Percentiles rank a stretch among this genome's conserved stretches.
phyloP scores from a whole-genome alignment of 805 yeast species.

The Candida berthetii region DNA sequence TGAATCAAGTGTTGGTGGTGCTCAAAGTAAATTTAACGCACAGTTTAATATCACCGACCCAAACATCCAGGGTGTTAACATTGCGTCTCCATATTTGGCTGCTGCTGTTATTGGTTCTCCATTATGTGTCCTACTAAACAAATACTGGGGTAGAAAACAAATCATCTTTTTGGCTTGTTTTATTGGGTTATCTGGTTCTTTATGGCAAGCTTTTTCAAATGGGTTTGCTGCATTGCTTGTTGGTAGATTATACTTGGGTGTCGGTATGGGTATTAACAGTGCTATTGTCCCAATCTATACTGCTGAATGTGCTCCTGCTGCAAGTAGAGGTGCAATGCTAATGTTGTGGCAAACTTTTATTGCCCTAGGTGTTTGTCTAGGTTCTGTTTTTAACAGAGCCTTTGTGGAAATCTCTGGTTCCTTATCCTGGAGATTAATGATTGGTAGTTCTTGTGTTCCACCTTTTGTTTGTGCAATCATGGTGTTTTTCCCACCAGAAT shows the following conservation, averaged over 20 bases:
- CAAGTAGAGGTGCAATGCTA: slow-evolving; percentile 56
- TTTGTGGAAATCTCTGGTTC: slow-evolving; percentile 41
- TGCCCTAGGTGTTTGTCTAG: slow-evolving; percentile 69
- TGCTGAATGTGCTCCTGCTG: slow-evolving; percentile 56
- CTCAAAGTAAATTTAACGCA: slow-evolving; percentile 45
- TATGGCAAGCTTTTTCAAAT: slow-evolving; percentile 60
- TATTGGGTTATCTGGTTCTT: slow-evolving; percentile 51
- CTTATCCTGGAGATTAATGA: slow-evolving; percentile 60
- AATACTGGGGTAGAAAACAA: slow-evolving; percentile 51
- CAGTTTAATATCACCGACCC: slow-evolving; percentile 36
- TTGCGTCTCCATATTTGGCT: slow-evolving; percentile 61
- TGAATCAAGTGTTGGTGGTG: slow-evolving; percentile 66
- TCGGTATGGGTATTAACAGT: slow-evolving; percentile 63
- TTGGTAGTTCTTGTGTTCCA: slow-evolving; percentile 58
- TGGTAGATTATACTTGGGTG: slow-evolving; percentile 53
- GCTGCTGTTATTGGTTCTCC: slow-evolving; percentile 53
- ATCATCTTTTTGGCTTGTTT: slow-evolving; percentile 52
- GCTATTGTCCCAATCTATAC: slow-evolving; percentile 64
- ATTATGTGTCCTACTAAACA: slow-evolving; percentile 46
- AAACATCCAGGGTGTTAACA: slow-evolving; percentile 50
- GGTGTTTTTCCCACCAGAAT: slow-evolving; percentile 57
- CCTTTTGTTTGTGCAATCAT: slow-evolving; percentile 45
- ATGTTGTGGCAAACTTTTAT: slow-evolving; percentile 74
- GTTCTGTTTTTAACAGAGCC: slow-evolving; percentile 54
- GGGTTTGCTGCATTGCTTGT: slow-evolving; percentile 56